phyloP scores from a whole-genome alignment of 768 basidiomycete species.

The Flagelloscypha sp. region DNA sequence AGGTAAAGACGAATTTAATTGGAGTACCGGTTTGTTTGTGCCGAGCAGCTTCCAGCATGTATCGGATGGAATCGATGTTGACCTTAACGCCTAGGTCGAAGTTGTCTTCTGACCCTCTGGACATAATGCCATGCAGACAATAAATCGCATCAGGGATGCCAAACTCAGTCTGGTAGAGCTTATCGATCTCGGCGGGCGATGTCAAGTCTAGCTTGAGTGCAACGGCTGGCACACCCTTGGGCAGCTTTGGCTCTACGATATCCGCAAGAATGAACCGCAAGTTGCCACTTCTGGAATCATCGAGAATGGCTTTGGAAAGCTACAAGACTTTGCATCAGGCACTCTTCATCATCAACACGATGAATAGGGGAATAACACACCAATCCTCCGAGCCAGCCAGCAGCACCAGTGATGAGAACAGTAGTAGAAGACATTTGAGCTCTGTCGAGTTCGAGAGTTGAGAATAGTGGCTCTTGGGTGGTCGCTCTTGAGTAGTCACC shows the following conservation, averaged over 20 bases:
- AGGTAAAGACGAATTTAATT: conserved; percentile 52
- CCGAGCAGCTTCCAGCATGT: conserved; percentile 30
- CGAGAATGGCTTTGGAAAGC: conserved; percentile 27
- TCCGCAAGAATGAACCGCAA: conserved; percentile 44
- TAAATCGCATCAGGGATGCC: conserved; percentile 37
- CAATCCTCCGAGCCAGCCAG: conserved; percentile 30
- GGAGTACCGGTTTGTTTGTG: conserved; percentile 11
- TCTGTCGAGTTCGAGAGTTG: too few relatives aligned
- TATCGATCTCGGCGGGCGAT: conserved; percentile 24
- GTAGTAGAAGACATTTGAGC: too few relatives aligned
- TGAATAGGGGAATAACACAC: conserved; percentile 17
- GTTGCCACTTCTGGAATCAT: conserved; percentile 26
- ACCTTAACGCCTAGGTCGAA: conserved; percentile 51
- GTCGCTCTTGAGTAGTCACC: too few relatives aligned
- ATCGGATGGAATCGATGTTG: conserved; percentile 49
- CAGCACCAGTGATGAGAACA: conserved; percentile 38
- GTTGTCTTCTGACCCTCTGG: conserved; percentile 50
- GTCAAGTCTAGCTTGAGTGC: conserved; percentile 34
- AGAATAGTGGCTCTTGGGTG: too few relatives aligned
- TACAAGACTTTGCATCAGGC: conserved; percentile 10
- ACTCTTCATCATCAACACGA: not conserved
- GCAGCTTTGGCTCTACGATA: conserved; percentile 32
- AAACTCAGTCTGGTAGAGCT: conserved; percentile 28
- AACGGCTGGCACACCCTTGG: conserved; percentile 20
- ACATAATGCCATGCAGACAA: conserved; percentile 55